phyloP scores from a whole-genome alignment of 306 rosid species.

The Quercus parvula region DNA sequence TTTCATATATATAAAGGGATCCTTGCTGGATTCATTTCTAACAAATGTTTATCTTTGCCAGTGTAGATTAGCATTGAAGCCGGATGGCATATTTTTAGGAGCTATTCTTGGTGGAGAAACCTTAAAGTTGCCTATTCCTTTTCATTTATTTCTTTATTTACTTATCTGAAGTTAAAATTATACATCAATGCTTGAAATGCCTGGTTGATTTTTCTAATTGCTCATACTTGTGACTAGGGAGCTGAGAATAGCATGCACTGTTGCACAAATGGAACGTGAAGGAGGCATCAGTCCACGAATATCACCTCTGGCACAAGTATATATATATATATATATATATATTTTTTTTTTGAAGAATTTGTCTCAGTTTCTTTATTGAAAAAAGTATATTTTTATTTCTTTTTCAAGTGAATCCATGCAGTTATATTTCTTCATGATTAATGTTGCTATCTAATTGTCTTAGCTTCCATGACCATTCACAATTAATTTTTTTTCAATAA shows the following conservation, averaged over 20 bases:
- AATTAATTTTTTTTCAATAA: not conserved
- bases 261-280: constrained; percentile 98
- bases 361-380: not conserved
- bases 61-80: constrained; percentile 89
- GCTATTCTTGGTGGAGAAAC: constrained; percentile 97
- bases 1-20: not conserved
- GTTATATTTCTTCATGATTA: constrained; percentile 12
- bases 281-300: constrained; percentile 95
- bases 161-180: constrained; percentile 8
- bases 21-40: not conserved
- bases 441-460: not conserved
- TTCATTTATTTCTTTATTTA: constrained; percentile 10
- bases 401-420: constrained; percentile 17
- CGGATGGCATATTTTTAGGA: constrained; percentile 93
- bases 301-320: constrained; percentile 94
- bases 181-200: constrained; percentile 17
- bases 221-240: constrained; percentile 51
- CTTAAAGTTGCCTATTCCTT: constrained; percentile 47
- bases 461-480: not conserved
- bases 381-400: not conserved
- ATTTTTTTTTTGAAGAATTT: not conserved
- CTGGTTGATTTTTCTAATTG: constrained; percentile 21
- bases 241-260: constrained; percentile 93
- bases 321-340: not conserved
- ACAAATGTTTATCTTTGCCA: constrained; percentile 43